Conservation (phyloP, 495 filamentous ascomycete species). For the Aspergillus sparsus region DNA sequence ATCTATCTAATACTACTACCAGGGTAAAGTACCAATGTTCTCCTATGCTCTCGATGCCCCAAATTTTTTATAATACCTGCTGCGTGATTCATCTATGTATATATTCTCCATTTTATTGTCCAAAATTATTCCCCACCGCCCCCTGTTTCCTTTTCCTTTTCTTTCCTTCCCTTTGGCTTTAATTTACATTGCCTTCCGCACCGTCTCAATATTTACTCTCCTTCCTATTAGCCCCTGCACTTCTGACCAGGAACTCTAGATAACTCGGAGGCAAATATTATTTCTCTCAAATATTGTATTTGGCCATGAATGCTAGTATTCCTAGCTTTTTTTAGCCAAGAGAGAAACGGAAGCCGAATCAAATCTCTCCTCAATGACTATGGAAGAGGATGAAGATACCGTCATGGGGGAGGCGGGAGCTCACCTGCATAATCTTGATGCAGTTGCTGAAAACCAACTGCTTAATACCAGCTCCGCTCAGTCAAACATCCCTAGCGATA, state of each 20-base stretch:
- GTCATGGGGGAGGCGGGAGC: slow-evolving; percentile 41
- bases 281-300: slow-evolving; percentile 2
- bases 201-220: neutral
- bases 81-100: too few species aligned
- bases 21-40: too few species aligned
- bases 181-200: neutral
- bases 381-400: slow-evolving; percentile 45
- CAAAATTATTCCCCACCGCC: slow-evolving; percentile 1
- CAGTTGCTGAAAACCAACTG: slow-evolving; percentile 20
- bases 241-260: neutral
- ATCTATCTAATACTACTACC: slow-evolving; percentile 17
- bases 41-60: too few species aligned
- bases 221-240: neutral
- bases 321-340: slow-evolving; percentile 5
- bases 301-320: slow-evolving; percentile 31
- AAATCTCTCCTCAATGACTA: slow-evolving; percentile 18
- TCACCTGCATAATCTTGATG: slow-evolving; percentile 22
- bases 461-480: slow-evolving; percentile 16
- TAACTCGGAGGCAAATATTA: neutral
- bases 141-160: neutral
- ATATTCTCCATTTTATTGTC: too few species aligned
- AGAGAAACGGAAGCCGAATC: slow-evolving; percentile 11
- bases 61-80: too few species aligned
- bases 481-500: slow-evolving; percentile 17
- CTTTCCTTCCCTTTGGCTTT: neutral